Conservation (phyloP, 768 basidiomycete genomes). For the Crassisporium funariophilum region DNA sequence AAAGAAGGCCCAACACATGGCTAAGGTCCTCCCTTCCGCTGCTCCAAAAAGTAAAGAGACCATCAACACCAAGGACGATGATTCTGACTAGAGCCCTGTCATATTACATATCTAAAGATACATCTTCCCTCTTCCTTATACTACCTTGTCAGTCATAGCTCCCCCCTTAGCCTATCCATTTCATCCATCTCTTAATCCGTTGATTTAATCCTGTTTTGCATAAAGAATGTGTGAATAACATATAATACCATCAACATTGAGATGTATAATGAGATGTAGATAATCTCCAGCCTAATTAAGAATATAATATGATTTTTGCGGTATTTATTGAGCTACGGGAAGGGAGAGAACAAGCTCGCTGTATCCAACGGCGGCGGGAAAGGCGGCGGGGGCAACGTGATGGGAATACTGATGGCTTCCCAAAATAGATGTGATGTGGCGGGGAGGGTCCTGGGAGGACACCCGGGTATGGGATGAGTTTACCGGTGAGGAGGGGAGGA, state of each 20-base stretch:
- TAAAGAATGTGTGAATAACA: background rate
- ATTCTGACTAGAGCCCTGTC: background rate
- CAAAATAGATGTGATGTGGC: conserved; percentile 2
- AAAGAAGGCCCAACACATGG: background rate
- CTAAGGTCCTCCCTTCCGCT: background rate
- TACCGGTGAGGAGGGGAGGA: too few species aligned
- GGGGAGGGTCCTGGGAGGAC: too few species aligned
- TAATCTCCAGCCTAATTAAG: background rate
- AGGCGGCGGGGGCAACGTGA: background rate
- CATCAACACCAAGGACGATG: background rate
- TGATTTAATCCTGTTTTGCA: background rate
- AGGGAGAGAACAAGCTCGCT: background rate
- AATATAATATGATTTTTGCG: background rate
- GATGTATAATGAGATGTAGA: background rate
- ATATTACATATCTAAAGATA: background rate
- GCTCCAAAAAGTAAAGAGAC: conserved; percentile 2
- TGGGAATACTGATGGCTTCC: background rate
- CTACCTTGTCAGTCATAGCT: background rate
- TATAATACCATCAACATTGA: background rate
- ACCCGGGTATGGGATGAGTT: too few species aligned
- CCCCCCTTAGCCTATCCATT: background rate
- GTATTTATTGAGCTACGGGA: background rate
- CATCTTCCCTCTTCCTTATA: background rate
- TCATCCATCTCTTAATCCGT: background rate
- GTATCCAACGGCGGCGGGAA: background rate